Conservation (phyloP, 805 yeast species). For the Myxozyma sirexii region DNA sequence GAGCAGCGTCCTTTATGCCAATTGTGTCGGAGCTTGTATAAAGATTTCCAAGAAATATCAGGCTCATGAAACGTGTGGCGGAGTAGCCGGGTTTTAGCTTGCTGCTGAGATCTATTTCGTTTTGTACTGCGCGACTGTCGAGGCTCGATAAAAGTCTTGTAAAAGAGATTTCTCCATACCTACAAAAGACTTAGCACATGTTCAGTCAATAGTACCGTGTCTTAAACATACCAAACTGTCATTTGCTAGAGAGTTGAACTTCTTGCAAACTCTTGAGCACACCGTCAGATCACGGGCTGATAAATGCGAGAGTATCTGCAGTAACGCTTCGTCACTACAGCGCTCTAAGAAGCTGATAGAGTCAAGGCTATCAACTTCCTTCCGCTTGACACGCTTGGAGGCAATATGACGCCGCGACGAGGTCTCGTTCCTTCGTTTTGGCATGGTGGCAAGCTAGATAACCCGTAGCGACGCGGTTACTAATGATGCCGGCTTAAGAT, state of each 20-base stretch:
- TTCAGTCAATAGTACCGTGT: neutral
- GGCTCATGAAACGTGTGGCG: neutral
- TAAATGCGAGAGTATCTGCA: constrained; percentile 23
- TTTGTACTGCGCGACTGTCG: neutral
- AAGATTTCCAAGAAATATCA: constrained; percentile 16
- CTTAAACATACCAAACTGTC: constrained; percentile 20
- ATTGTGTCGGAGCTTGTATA: constrained; percentile 20
- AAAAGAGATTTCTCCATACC: constrained; percentile 24
- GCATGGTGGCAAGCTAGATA: constrained; percentile 7
- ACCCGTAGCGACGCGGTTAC: no score
- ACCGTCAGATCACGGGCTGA: constrained; percentile 14
- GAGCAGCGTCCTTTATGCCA: constrained; percentile 32
- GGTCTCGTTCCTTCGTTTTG: constrained; percentile 1
- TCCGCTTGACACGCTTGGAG: neutral
- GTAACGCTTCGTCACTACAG: constrained; percentile 27
- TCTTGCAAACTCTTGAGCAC: constrained; percentile 21
- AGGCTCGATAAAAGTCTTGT: constrained; percentile 14
- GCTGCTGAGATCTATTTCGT: neutral
- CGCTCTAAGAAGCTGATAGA: neutral
- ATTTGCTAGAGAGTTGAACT: constrained; percentile 14
- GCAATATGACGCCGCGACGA: neutral
- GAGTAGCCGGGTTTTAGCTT: neutral
- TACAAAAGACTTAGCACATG: neutral
- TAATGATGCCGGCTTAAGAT: no score
- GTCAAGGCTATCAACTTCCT: neutral